Conservation (phyloP, 2,329 filamentous ascomycete species). For the Sphaerulina populicola region DNA sequence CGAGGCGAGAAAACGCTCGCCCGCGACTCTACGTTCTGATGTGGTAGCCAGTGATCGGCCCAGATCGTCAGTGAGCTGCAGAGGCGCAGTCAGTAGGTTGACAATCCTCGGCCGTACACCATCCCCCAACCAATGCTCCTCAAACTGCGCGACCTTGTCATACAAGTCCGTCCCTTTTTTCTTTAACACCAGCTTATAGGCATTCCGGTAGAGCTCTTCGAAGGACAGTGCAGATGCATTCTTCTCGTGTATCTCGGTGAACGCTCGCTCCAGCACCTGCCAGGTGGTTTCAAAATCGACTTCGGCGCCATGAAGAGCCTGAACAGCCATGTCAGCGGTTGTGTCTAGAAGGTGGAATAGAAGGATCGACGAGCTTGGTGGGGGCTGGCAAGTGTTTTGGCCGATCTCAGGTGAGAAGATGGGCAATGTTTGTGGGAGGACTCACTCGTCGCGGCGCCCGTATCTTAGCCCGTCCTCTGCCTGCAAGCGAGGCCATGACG, state of each 20-base stretch:
- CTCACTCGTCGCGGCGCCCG: slow-evolving; percentile 59
- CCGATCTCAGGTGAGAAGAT: neutral
- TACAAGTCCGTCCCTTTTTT: slow-evolving; percentile 80
- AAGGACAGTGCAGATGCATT: slow-evolving; percentile 86
- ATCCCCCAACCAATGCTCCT: slow-evolving; percentile 68
- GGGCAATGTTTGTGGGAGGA: slow-evolving; percentile 24
- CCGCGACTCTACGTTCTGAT: slow-evolving; percentile 69
- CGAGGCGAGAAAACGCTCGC: slow-evolving; percentile 71
- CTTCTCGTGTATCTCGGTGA: slow-evolving; percentile 82
- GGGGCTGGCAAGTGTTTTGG: slow-evolving; percentile 11
- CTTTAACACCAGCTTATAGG: slow-evolving; percentile 86
- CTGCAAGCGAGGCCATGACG: slow-evolving; percentile 40
- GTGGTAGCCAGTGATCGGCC: slow-evolving; percentile 47
- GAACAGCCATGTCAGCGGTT: slow-evolving; percentile 8
- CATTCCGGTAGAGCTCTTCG: slow-evolving; percentile 86
- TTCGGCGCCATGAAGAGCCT: slow-evolving; percentile 54
- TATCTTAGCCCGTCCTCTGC: slow-evolving; percentile 54
- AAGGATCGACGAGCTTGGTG: slow-evolving; percentile 33
- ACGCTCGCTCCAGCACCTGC: slow-evolving; percentile 64
- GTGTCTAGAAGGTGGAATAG: neutral
- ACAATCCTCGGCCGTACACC: slow-evolving; percentile 65
- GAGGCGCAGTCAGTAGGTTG: slow-evolving; percentile 59
- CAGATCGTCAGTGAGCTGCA: slow-evolving; percentile 46
- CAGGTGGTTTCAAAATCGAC: slow-evolving; percentile 82
- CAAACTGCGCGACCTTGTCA: slow-evolving; percentile 68